These are phyloP conservation scores for Tanacetum coccineum DNA, from an alignment of 129 eudicot genomes.

Conservation along the genomic window DNA sequence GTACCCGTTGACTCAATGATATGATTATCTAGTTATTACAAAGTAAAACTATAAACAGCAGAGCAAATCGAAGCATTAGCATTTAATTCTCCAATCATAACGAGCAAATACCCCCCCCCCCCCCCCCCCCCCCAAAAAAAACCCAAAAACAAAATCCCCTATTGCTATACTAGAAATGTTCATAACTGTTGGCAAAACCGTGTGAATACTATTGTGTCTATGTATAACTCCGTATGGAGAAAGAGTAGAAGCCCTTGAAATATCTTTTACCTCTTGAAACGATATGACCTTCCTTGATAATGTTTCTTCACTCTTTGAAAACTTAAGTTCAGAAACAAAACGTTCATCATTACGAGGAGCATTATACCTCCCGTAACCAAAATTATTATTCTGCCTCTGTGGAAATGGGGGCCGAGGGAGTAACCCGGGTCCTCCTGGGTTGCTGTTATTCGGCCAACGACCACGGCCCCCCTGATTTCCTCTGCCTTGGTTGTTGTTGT, in stretches of 20 bases:
- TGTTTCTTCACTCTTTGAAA: conserved; percentile 94
- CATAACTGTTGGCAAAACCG: too few species aligned
- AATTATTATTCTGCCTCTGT: conserved; percentile 51
- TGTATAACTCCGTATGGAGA: too few species aligned
- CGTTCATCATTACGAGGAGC: conserved; percentile 84
- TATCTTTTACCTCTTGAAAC: conserved; percentile 76
- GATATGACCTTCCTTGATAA: conserved; percentile 70
- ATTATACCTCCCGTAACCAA: conserved; percentile 54
- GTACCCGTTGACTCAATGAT: too few species aligned
- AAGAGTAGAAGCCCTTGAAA: not conserved
- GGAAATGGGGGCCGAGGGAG: conserved; percentile 90
- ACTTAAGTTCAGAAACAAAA: conserved; percentile 92
- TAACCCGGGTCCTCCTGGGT: conserved; percentile 83
- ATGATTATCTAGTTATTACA: too few species aligned
- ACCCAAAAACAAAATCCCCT: too few species aligned
- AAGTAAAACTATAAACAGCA: too few species aligned
- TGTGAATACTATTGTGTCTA: too few species aligned
- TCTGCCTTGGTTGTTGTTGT: conserved; percentile 41
- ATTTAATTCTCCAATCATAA: too few species aligned
- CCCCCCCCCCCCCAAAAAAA: too few species aligned
- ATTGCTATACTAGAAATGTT: too few species aligned
- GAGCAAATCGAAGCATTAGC: too few species aligned
- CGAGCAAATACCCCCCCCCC: too few species aligned
- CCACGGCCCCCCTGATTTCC: conserved; percentile 84
- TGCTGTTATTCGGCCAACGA: conserved; percentile 72